phyloP scores from a whole-genome alignment of 2,329 filamentous ascomycete species.

The Colletotrichum higginsianum region DNA sequence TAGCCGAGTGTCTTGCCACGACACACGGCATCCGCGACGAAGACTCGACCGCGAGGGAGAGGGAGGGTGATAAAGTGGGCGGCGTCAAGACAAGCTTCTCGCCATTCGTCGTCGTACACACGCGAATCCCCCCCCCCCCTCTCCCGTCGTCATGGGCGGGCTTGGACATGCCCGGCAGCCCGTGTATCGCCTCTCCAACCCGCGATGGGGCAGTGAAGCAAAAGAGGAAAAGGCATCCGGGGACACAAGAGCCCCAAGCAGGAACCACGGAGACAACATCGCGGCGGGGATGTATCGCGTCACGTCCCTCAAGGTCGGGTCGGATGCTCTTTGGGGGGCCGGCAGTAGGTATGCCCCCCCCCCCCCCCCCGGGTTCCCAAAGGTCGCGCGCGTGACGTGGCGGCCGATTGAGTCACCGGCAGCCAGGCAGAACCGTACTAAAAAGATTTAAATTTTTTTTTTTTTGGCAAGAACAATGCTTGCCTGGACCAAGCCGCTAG shows the following conservation, averaged over 20 bases:
- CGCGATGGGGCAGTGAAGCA: background rate
- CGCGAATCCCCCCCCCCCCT: background rate
- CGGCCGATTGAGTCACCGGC: background rate
- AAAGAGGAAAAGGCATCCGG: background rate
- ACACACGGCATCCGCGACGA: background rate
- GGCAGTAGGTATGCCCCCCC: too few species aligned
- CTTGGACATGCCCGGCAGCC: background rate
- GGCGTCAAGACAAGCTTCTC: background rate
- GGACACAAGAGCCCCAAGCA: background rate
- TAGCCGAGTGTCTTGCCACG: background rate
- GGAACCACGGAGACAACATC: background rate
- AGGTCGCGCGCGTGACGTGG: slow-evolving; percentile 3
- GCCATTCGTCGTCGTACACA: background rate
- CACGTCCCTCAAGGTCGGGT: background rate
- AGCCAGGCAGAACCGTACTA: too few species aligned
- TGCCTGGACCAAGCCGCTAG: background rate
- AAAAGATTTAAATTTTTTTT: too few species aligned
- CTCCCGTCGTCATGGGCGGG: background rate
- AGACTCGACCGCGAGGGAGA: too few species aligned
- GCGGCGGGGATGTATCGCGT: background rate
- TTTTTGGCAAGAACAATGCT: too few species aligned
- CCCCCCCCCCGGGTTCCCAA: too few species aligned
- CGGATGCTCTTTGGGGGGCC: too few species aligned
- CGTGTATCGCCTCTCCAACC: background rate
- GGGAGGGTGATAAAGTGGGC: background rate